Conservation (phyloP, 495 filamentous ascomycete species). For the Annulohypoxylon moriforme region DNA sequence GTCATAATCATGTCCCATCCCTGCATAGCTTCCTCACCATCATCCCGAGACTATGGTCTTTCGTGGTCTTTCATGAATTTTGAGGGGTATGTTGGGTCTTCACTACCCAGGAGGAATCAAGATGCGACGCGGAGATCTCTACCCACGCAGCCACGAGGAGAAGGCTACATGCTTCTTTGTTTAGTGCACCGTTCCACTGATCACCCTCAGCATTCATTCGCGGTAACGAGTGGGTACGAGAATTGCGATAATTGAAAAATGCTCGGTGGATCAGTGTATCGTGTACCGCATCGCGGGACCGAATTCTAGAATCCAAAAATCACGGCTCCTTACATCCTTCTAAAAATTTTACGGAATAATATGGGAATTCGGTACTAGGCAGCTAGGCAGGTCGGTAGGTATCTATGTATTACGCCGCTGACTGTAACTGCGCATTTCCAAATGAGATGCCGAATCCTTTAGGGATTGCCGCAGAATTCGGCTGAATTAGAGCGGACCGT, state of each 20-base stretch:
- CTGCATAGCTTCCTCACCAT: slow-evolving; percentile 16
- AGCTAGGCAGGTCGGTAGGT: too few relatives aligned
- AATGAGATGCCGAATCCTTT: background rate
- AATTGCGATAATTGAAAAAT: slow-evolving; percentile 3
- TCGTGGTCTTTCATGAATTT: background rate
- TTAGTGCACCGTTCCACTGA: background rate
- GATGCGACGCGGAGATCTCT: slow-evolving; percentile 6
- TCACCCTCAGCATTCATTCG: background rate
- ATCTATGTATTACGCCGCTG: background rate
- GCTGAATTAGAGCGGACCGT: too few relatives aligned
- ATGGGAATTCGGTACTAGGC: background rate
- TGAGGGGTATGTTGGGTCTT: background rate
- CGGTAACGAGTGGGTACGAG: slow-evolving; percentile 6
- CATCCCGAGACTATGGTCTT: background rate
- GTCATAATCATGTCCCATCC: slow-evolving; percentile 10
- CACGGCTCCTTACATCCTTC: slow-evolving; percentile 16
- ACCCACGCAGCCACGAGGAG: background rate
- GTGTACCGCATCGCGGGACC: slow-evolving; percentile 20
- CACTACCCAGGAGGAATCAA: slow-evolving; percentile 1
- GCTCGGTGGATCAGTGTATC: slow-evolving; percentile 21
- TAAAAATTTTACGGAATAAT: background rate
- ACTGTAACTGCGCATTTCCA: background rate
- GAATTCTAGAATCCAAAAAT: slow-evolving; percentile 29
- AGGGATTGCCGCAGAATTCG: background rate
- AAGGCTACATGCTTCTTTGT: slow-evolving; percentile 9